phyloP scores from a whole-genome alignment of 208 protist genomes.

The Novymonas esmeraldas region DNA sequence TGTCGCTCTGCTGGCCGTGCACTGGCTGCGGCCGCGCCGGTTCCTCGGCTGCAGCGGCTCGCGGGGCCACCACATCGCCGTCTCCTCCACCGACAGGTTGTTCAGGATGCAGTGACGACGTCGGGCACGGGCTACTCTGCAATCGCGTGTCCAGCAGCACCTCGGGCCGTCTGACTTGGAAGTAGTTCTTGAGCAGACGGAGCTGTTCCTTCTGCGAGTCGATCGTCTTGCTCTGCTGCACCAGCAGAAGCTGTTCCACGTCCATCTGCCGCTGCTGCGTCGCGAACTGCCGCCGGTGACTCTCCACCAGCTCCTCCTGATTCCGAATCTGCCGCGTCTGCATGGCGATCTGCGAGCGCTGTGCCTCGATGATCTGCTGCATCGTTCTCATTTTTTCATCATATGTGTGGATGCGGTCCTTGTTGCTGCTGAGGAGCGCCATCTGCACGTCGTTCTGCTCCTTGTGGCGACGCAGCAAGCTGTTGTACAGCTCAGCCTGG shows the following conservation, averaged over 20 bases:
- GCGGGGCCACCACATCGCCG: too few species aligned
- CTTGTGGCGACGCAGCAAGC: constrained; percentile 80
- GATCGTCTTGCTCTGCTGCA: constrained; percentile 37
- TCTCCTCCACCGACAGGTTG: neutral
- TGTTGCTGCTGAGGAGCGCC: constrained; percentile 79
- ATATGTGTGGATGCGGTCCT: constrained; percentile 77
- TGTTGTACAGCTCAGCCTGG: constrained; percentile 82
- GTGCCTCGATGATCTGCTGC: constrained; percentile 86
- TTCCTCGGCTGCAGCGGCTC: neutral
- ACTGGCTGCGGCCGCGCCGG: neutral
- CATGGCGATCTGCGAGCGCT: constrained; percentile 76
- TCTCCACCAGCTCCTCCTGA: constrained; percentile 73
- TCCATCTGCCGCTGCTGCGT: constrained; percentile 64
- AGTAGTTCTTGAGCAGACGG: constrained; percentile 29
- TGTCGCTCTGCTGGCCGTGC: constrained; percentile 5
- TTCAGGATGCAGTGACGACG: neutral
- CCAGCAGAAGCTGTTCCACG: constrained; percentile 25
- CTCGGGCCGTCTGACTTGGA: constrained; percentile 20
- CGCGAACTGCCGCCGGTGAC: constrained; percentile 63
- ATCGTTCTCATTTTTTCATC: constrained; percentile 83
- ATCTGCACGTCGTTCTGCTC: constrained; percentile 88
- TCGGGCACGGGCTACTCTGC: neutral
- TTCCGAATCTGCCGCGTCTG: constrained; percentile 69
- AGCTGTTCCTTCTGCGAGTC: constrained; percentile 38
- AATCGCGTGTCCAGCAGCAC: constrained; percentile 17